These are phyloP conservation scores for Cephaloascus fragrans DNA, from an alignment of 805 yeast species.

Conservation along the genomic window DNA sequence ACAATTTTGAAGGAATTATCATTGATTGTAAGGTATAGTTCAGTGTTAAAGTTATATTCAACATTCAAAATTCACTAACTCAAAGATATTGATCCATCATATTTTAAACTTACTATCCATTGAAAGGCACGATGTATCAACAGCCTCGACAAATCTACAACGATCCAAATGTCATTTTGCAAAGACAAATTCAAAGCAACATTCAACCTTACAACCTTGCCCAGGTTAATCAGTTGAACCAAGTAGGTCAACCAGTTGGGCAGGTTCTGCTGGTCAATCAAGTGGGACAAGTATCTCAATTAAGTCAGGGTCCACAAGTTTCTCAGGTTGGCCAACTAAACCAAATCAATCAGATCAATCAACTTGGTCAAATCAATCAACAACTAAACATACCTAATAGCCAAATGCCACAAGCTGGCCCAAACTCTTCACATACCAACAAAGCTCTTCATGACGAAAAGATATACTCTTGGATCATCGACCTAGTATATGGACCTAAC, in stretches of 20 bases:
- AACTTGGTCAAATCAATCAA: neutral
- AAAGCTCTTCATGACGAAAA: conserved; percentile 65
- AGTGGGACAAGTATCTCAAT: neutral
- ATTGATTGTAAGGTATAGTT: too few relatives aligned
- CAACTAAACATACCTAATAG: neutral
- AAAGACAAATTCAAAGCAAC: neutral
- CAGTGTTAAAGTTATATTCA: too few relatives aligned
- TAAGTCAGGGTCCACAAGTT: neutral
- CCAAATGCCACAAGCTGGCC: neutral
- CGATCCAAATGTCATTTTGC: neutral
- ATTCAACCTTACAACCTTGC: too few relatives aligned
- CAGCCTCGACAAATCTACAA: neutral
- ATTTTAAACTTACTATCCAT: too few relatives aligned
- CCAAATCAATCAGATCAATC: neutral
- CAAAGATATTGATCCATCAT: too few relatives aligned
- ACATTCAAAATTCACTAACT: too few relatives aligned
- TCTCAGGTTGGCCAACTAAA: neutral
- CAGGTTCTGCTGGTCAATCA: too few relatives aligned
- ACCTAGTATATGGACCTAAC: conserved; percentile 81
- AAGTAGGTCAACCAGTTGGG: too few relatives aligned
- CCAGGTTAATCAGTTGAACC: neutral
- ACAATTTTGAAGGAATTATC: too few relatives aligned
- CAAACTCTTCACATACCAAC: conserved; percentile 3
- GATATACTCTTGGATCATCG: conserved; percentile 84
- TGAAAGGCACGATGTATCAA: neutral